These are phyloP conservation scores for Lentinula sp. DNA, from an alignment of 768 basidiomycete genomes.

Conservation along the genomic window DNA sequence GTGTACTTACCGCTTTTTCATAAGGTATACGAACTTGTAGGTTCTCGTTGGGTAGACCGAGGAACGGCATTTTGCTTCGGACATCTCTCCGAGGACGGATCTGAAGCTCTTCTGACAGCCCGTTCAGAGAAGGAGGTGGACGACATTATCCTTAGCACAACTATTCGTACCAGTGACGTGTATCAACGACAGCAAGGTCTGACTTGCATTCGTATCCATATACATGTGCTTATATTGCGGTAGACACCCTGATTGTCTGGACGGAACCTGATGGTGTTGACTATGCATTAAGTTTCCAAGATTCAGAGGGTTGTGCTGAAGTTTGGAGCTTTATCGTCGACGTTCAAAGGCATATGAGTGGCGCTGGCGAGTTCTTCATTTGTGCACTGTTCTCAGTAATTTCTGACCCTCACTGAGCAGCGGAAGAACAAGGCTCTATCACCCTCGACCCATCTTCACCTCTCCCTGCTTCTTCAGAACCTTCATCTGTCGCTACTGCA, in stretches of 20 bases:
- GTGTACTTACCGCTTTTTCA: slow-evolving; percentile 11
- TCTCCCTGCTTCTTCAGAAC: slow-evolving; percentile 44
- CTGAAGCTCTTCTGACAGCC: slow-evolving; percentile 80
- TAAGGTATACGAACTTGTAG: slow-evolving; percentile 92
- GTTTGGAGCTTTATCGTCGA: slow-evolving; percentile 97
- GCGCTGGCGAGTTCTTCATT: slow-evolving; percentile 39
- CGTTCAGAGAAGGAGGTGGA: slow-evolving; percentile 70
- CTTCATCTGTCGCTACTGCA: slow-evolving; percentile 44
- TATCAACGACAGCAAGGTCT: slow-evolving; percentile 84
- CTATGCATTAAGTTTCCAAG: slow-evolving; percentile 96
- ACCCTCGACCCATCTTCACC: slow-evolving; percentile 55
- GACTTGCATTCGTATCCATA: slow-evolving; percentile 16
- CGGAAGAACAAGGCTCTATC: slow-evolving; percentile 34
- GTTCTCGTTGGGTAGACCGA: slow-evolving; percentile 89
- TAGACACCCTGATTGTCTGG: slow-evolving; percentile 98
- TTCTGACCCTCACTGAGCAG: slow-evolving; percentile 11
- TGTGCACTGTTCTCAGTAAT: slow-evolving; percentile 1
- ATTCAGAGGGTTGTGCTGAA: slow-evolving; percentile 90
- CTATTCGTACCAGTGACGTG: slow-evolving; percentile 76
- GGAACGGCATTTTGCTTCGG: slow-evolving; percentile 97
- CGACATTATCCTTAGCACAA: slow-evolving; percentile 71
- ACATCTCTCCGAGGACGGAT: slow-evolving; percentile 70
- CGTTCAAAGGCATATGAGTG: slow-evolving; percentile 80
- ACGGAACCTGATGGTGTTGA: slow-evolving; percentile 93
- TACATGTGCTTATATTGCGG: slow-evolving; percentile 9